Evolutionary conservation across 768 basidiomycete genomes (phyloP), one percentile per base, ranked within the genome.

Genomic region (Tylopilus rubrobrunneus): DNA sequence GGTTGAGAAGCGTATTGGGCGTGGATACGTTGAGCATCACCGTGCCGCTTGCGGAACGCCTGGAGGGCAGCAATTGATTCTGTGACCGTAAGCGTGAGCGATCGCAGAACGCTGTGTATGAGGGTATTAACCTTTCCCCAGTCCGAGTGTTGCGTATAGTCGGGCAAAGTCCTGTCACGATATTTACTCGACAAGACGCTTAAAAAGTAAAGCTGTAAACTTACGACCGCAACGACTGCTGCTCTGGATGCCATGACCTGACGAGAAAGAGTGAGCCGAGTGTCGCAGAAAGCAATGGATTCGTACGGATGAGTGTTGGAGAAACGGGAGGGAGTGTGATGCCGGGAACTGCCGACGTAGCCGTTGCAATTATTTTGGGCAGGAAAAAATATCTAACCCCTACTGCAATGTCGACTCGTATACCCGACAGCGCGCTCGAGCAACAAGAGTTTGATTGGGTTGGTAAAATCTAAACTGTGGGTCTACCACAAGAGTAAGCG

Each of bases 41-140:
- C 76, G 73, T 96, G 85, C 56, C 97, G 92, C 74, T 95, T 97
- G 74, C 97, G 90, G 86, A 99, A 98, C 39, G 90, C 88, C 71
- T 92, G 90, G 48, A 99, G 82, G 49, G 92, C 75, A 51, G 91
- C 78, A 66, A 97, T 81, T 63, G 96, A 95, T 78, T 98, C 92
- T 93, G 72, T 23, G 31, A 55, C 34, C 29, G 15, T 6, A 1
- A 43, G 2, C 21, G 48, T 65, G 25, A 61, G 54, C 44, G 4
- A 46, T 15, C 17, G 14, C 8, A 40, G 4, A 41, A 28, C 9
- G 21, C 46, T 11, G 37, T 17, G 7, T 12, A 15, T 37, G 39
- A 44, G 23, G 1, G 27, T 34, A n/a, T 41, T 27, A 28, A 90
- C 91, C 90, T 78, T 90, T 91, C 69, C 90, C 90, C 64, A 93